These are phyloP conservation scores for Vanilla planifolia DNA, from an alignment of 106 monocot species.

Conservation along the genomic window DNA sequence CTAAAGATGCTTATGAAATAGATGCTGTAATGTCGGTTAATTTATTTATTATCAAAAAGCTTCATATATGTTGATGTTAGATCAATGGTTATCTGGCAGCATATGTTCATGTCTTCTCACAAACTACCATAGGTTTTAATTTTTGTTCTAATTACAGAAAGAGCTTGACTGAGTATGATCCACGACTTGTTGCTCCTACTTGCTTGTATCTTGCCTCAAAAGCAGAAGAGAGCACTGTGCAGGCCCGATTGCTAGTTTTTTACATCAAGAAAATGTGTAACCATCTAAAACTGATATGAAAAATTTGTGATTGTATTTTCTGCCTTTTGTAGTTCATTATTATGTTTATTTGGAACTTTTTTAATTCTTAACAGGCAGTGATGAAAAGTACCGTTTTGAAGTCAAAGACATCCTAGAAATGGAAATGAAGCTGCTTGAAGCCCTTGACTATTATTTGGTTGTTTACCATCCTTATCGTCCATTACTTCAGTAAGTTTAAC, in stretches of 20 bases:
- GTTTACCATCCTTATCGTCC: conserved; percentile 97
- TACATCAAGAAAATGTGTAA: conserved; percentile 84
- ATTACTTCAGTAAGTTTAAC: conserved; percentile 64
- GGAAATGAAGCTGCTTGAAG: conserved; percentile 99
- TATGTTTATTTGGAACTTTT: not conserved
- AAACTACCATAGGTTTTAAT: not conserved
- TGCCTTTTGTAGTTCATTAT: not conserved
- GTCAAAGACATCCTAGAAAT: conserved; percentile 99
- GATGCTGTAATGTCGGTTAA: not conserved
- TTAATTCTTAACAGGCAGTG: conserved; percentile 36
- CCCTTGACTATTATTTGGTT: conserved; percentile 97
- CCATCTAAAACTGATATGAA: too few species aligned
- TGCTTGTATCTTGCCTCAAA: conserved; percentile 98
- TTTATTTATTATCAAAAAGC: too few species aligned
- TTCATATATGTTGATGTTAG: not conserved
- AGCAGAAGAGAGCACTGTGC: conserved; percentile 98
- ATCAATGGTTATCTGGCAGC: not conserved
- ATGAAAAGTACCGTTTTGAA: conserved; percentile 89
- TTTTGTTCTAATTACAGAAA: conserved; percentile 45
- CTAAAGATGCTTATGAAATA: not conserved
- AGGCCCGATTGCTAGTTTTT: conserved; percentile 92
- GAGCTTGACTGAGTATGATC: conserved; percentile 97
- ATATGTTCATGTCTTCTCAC: not conserved
- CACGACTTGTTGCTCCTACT: conserved; percentile 88
- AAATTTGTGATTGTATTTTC: not conserved